Evolutionary conservation across 192 early-diverging fungal genomes (phyloP).

Genomic region (Phycomyces blakesleeanus): DNA sequence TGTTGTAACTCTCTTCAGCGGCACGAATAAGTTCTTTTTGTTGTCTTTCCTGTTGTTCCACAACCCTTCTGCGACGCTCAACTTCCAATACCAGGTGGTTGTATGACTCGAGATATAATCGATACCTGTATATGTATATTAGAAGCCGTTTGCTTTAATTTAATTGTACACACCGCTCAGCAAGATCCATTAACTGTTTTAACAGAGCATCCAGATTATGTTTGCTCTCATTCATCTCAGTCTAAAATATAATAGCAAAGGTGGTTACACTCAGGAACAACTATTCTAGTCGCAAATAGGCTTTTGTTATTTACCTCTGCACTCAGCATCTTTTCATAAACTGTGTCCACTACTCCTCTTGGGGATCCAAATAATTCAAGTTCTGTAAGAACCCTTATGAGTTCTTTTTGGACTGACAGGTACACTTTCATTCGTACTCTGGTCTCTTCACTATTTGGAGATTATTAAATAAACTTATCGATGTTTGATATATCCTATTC

Average conservation of each 20-base stretch:
- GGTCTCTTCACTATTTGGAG: constrained; percentile 11
- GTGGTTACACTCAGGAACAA: no score
- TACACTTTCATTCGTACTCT: constrained; percentile 6
- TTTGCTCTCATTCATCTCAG: constrained; percentile 21
- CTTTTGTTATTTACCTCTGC: constrained; percentile 13
- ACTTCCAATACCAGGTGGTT: constrained; percentile 25
- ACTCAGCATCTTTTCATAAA: constrained; percentile 16
- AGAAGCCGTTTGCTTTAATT: background rate
- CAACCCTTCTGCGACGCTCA: constrained; percentile 18
- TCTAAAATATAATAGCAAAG: no score
- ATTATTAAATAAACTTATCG: no score
- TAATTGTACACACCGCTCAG: constrained; percentile 17
- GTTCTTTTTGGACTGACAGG: constrained; percentile 8
- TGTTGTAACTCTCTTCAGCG: constrained; percentile 21
- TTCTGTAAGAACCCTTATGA: constrained; percentile 13
- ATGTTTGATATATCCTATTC: no score
- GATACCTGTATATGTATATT: constrained; percentile 13
- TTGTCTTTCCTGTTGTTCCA: constrained; percentile 15
- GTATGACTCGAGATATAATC: constrained; percentile 21
- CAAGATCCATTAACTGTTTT: constrained; percentile 17
- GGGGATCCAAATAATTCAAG: constrained; percentile 16
- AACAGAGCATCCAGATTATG: constrained; percentile 21
- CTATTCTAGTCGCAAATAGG: no score
- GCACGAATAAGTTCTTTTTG: constrained; percentile 9
- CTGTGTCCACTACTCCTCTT: constrained; percentile 7